Base-by-base conservation (phyloP, 2,329 filamentous ascomycete species). In the Talaromyces funiculosus region DNA sequence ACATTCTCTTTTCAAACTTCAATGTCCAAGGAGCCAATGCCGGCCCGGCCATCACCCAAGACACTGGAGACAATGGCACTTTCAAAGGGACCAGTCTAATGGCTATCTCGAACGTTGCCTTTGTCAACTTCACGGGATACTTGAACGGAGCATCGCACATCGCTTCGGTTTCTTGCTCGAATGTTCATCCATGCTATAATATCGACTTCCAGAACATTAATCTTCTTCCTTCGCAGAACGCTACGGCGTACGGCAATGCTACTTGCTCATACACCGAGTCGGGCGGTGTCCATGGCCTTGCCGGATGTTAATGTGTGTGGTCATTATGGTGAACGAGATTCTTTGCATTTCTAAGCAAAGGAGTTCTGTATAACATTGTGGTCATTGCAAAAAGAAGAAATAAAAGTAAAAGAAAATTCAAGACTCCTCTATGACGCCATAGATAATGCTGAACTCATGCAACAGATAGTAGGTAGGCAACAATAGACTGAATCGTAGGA, bases 1-100 rank as follows among this genome's bases (percentile, higher is more conserved):
- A 84, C 64, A 70, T 84, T 7, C 66, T 77, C 1, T 82, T 84
- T 62, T 72, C 75, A 18, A 83, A 84, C 62, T 83, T 84, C 64
- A 63, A 75, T 12, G 65, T 84, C 14, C 64, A 78, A 9, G 82
- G 80, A 10, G 76, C 81, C 1, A 73, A 75, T 14, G 65, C 69
- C 14, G 79, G 78, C 0, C 73, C 77, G 0, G 65, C 66, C 2
- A 82, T 85, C 59, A 78, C 69, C 0, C 76, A 84, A 65, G 73
- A 80, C 57, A 79, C 66, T 47, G 81, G 82, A 2, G 72, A 82
- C 58, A 82, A 84, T 65, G 80, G 80, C 1, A 78, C 72, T 1
- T 78, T 73, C 38, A 51, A 69, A 0, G 82, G 82, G 0, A 82
- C 80, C 7, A 80, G 77, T 47, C 75, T 78, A 62, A 81, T 84